Evolutionary conservation across 352 stramenopile species (phyloP).

Genomic region (Phytopythium helicoides): DNA sequence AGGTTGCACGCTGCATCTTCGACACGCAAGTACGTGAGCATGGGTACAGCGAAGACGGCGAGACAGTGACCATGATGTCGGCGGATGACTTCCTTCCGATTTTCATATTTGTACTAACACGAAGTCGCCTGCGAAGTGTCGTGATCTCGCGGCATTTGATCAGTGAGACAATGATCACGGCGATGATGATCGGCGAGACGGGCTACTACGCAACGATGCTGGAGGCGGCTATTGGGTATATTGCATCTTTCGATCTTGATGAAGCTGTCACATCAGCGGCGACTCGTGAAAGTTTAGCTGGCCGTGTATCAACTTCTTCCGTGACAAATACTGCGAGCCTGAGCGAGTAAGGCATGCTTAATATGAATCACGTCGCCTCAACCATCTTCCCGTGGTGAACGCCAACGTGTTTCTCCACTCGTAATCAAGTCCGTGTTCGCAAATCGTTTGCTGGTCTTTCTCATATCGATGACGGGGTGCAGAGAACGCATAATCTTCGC

Average conservation of each 20-base stretch:
- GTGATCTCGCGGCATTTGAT: slow-evolving; percentile 62
- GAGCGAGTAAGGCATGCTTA: slow-evolving; percentile 1
- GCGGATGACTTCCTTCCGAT: slow-evolving; percentile 81
- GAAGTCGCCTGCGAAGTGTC: slow-evolving; percentile 49
- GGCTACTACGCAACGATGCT: slow-evolving; percentile 83
- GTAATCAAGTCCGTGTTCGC: too few species aligned
- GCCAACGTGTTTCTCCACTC: too few species aligned
- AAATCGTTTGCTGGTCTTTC: too few species aligned
- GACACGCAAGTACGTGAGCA: slow-evolving; percentile 54
- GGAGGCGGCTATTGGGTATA: slow-evolving; percentile 68
- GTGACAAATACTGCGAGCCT: slow-evolving; percentile 4
- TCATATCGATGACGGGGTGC: too few species aligned
- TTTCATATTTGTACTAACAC: slow-evolving; percentile 71
- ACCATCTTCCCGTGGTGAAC: too few species aligned
- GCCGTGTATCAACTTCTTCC: slow-evolving; percentile 31
- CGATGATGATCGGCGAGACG: slow-evolving; percentile 73
- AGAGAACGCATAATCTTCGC: too few species aligned
- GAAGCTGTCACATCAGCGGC: slow-evolving; percentile 1
- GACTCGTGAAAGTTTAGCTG: slow-evolving; percentile 3
- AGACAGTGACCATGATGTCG: slow-evolving; percentile 34
- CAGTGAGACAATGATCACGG: slow-evolving; percentile 76
- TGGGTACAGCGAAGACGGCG: slow-evolving; percentile 15
- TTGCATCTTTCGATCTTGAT: slow-evolving; percentile 33
- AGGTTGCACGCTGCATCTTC: slow-evolving; percentile 73
- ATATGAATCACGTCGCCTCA: too few species aligned